phyloP scores from a whole-genome alignment of 1,139 yeast species.

The Casaregolazyma suthepensis region DNA sequence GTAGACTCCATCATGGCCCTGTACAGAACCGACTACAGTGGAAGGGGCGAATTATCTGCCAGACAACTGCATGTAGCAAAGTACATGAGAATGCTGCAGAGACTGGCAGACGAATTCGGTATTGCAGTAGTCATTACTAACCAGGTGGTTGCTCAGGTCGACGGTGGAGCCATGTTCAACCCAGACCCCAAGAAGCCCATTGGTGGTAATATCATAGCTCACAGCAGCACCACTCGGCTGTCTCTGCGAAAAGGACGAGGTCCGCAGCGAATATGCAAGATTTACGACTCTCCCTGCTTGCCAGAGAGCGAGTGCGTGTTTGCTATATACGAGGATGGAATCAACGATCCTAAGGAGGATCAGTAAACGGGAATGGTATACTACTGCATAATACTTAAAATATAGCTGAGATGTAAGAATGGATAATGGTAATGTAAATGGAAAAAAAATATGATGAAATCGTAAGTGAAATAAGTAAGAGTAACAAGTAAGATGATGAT shows the following conservation, averaged over 20 bases:
- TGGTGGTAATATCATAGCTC: conserved; percentile 98
- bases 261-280: conserved; percentile 87
- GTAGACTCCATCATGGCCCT: conserved; percentile 97
- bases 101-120: conserved; percentile 96
- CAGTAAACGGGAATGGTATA: neutral
- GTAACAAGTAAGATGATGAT: no score
- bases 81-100: conserved; percentile 83
- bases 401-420: neutral
- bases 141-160: conserved; percentile 98
- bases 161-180: conserved; percentile 80
- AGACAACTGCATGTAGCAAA: conserved; percentile 93
- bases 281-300: conserved; percentile 90
- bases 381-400: neutral
- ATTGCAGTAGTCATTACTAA: conserved; percentile 97
- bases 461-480: no score
- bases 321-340: conserved; percentile 95
- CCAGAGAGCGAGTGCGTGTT: conserved; percentile 95
- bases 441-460: no score
- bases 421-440: neutral
- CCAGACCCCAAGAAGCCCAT: conserved; percentile 99
- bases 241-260: conserved; percentile 87
- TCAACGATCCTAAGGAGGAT: conserved; percentile 82
- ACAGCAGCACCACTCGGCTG: conserved; percentile 88
- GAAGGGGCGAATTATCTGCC: conserved; percentile 94
- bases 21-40: conserved; percentile 90